These are phyloP conservation scores for Magnusiomyces suaveolens DNA, from an alignment of 1,139 yeast genomes.

Conservation along the genomic window DNA sequence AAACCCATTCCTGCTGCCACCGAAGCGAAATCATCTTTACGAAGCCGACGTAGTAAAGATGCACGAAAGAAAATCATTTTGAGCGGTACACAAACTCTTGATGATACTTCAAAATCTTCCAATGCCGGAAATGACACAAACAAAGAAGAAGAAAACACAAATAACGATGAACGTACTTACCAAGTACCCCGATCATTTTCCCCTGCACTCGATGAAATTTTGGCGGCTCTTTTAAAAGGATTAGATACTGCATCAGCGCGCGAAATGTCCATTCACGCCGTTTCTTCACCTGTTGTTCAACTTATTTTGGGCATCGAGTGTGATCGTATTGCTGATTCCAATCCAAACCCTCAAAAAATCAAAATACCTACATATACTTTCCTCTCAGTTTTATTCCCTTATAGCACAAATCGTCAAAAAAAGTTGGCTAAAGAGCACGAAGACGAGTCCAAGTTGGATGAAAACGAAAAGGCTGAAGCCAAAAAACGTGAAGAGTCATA, in stretches of 20 bases:
- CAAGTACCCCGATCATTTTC: conserved; percentile 69
- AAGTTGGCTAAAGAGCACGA: conserved; percentile 23
- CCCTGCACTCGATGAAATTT: conserved; percentile 28
- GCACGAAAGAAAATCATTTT: conserved; percentile 91
- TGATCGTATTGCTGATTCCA: conserved; percentile 43
- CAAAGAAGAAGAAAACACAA: background rate
- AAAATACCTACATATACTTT: conserved; percentile 1
- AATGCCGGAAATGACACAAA: background rate
- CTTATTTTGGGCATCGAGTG: conserved; percentile 76
- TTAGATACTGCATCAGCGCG: conserved; percentile 45
- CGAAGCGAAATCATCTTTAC: conserved; percentile 51
- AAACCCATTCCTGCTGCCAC: conserved; percentile 72
- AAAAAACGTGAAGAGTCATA: conserved; percentile 59
- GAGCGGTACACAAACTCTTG: conserved; percentile 41
- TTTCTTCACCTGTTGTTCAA: conserved; percentile 85
- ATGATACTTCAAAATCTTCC: conserved; percentile 24
- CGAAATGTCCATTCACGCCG: conserved; percentile 63
- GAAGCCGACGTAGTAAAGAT: conserved; percentile 79
- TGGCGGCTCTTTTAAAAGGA: conserved; percentile 31
- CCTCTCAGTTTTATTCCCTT: conserved; percentile 2
- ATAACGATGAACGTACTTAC: conserved; percentile 37
- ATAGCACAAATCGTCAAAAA: conserved; percentile 4
- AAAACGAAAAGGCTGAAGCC: conserved; percentile 32
- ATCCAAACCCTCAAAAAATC: conserved; percentile 3
- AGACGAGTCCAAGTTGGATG: conserved; percentile 15